Evolutionary conservation across 2,329 filamentous ascomycete species (phyloP).

Genomic region (Fusarium dlaminii): DNA sequence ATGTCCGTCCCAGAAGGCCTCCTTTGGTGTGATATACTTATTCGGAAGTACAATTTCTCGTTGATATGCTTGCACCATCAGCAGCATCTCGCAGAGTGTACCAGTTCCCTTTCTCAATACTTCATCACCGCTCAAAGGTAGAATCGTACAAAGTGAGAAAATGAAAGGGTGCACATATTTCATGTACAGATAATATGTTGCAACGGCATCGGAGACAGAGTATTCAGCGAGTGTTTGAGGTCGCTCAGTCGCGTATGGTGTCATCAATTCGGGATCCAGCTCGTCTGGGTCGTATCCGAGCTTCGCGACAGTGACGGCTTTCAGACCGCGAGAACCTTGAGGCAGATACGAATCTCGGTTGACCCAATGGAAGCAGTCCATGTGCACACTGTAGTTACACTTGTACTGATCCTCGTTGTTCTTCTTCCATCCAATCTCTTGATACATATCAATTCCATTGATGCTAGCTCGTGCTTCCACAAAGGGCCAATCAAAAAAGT

Average conservation of each 20-base stretch:
- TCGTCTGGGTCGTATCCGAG: conserved; percentile 98
- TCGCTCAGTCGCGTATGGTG: conserved; percentile 85
- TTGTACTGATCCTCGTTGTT: conserved; percentile 97
- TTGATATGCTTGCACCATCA: conserved; percentile 98
- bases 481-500: conserved; percentile 99
- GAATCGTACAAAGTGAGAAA: conserved; percentile 96
- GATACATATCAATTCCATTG: conserved; percentile 98
- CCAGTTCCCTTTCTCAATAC: conserved; percentile 94
- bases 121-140: conserved; percentile 92
- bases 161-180: conserved; percentile 99
- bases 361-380: conserved; percentile 99
- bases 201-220: conserved; percentile 98
- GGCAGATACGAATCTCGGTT: conserved; percentile 98
- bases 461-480: conserved; percentile 93
- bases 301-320: conserved; percentile 97
- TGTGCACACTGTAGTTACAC: conserved; percentile 94
- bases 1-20: conserved; percentile 97
- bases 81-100: conserved; percentile 98
- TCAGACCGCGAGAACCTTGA: conserved; percentile 95
- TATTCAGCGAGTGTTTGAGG: conserved; percentile 97
- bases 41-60: conserved; percentile 93
- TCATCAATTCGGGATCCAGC: conserved; percentile 97
- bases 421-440: conserved; percentile 95
- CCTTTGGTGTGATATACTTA: conserved; percentile 90
- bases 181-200: conserved; percentile 99